Evolutionary conservation across 768 basidiomycete genomes (phyloP).

Genomic region (Russula compacta): DNA sequence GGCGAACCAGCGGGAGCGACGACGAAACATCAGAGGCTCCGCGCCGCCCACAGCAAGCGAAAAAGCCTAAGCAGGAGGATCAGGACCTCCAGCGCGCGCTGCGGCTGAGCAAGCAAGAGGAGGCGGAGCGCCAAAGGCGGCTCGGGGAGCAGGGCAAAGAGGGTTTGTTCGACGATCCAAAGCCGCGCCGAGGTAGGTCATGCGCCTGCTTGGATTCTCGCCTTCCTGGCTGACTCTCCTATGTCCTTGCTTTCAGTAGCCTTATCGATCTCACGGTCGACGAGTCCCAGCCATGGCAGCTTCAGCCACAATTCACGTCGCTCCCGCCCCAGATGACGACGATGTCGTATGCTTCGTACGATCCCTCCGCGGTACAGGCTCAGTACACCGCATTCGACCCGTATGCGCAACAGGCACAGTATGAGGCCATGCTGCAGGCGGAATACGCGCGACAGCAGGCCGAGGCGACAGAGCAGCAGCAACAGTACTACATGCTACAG

Average conservation of each 20-base stretch:
- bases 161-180: conserved; percentile 73
- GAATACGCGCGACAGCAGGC: conserved; percentile 66
- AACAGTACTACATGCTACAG: conserved; percentile 36
- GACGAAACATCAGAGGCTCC: conserved; percentile 24
- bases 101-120: conserved; percentile 84
- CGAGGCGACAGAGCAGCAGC: conserved; percentile 29
- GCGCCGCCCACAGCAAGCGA: conserved; percentile 22
- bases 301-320: conserved; percentile 21
- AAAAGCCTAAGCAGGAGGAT: conserved; percentile 42
- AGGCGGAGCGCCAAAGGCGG: conserved; percentile 55
- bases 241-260: not conserved
- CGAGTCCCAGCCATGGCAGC: conserved; percentile 20
- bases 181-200: conserved; percentile 32
- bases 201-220: conserved; percentile 35
- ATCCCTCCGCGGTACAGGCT: conserved; percentile 18
- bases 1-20: conserved; percentile 29
- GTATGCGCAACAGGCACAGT: conserved; percentile 79
- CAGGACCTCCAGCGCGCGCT: conserved; percentile 75
- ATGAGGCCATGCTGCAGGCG: conserved; percentile 68
- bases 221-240: not conserved
- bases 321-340: conserved; percentile 16
- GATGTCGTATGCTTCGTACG: not conserved
- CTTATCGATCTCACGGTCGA: conserved; percentile 14
- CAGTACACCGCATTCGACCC: conserved; percentile 80
- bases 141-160: conserved; percentile 62